Evolutionary conservation across 2,329 filamentous ascomycete genomes (phyloP), one percentile per base, ranked within the genome.

Genomic region (Fonsecaea erecta): DNA sequence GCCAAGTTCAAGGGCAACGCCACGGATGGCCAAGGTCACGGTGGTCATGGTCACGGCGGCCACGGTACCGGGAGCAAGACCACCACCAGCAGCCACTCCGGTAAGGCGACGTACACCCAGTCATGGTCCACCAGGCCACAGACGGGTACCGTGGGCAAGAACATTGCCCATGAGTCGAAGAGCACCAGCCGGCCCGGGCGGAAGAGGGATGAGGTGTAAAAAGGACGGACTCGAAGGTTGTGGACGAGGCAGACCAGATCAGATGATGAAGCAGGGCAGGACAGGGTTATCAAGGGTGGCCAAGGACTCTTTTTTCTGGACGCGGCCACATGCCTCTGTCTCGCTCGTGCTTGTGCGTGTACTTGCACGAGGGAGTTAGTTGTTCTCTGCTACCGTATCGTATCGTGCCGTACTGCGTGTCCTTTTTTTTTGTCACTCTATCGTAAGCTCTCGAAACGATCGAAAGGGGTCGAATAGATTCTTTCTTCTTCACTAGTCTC

Each of bases 131-230:
- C 57, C 3, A 28, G 51, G 28, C 24, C 57, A 30, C 40, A 46
- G 11, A 46, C 57, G 57, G 40, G 43, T 14, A 35, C 40, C 28
- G 57, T 60, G 46, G 40, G 51, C 40, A 60, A 46, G 28, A 60
- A 60, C 46, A 28, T 60, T 2, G 57, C 21, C 43, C 21, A 58
- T 18, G 55, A 60, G 57, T 34, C 34, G 43, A 56, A 56, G 48
- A 54, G 48, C 34, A 61, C 32, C 11, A 28, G 52, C 37, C 56
- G 18, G 35, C 16, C 35, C 18, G 59, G 28, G 28, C n/a, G 60
- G 60, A 57, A 54, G 60, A 63, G 60, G 24, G 60, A 63, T 24
- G 60, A 63, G 37, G 60, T 63, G 53, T 63, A 58, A 30, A 18
- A 6, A n/a, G 16, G 26, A 16, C 11, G 46, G 24, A 16, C n/a